A percentile compares a stretch with the other conserved stretches of the same genome.
These are phyloP conservation scores for Endothia cerciana DNA, from an alignment of 2,329 filamentous ascomycete species.

Conservation along the genomic window DNA sequence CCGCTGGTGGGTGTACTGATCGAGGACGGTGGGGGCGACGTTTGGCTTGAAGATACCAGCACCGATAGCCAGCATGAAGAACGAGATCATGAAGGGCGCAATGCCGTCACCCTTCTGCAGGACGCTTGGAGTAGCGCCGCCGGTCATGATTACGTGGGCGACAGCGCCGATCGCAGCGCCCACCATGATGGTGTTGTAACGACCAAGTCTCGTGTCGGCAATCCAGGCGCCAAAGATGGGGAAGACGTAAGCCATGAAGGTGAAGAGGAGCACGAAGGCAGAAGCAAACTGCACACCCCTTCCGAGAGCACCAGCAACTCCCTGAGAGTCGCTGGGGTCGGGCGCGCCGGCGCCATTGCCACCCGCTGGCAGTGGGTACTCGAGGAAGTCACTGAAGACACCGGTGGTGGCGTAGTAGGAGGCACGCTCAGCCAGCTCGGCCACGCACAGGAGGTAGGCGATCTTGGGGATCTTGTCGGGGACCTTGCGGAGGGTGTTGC, in stretches of 20 bases:
- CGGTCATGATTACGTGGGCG: slow-evolving; percentile 67
- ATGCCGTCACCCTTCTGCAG: slow-evolving; percentile 56
- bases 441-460: slow-evolving; percentile 52
- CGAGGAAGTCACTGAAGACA: slow-evolving; percentile 59
- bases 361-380: slow-evolving; percentile 53
- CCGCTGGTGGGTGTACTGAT: slow-evolving; percentile 47
- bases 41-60: slow-evolving; percentile 74
- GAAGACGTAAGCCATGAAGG: slow-evolving; percentile 52
- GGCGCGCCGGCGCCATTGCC: slow-evolving; percentile 41
- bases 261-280: slow-evolving; percentile 50
- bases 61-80: slow-evolving; percentile 69
- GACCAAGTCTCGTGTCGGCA: slow-evolving; percentile 68
- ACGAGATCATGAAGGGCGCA: slow-evolving; percentile 63
- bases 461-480: slow-evolving; percentile 47
- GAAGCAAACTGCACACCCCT: slow-evolving; percentile 53
- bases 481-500: slow-evolving; percentile 48
- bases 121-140: slow-evolving; percentile 63
- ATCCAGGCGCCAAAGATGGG: slow-evolving; percentile 57
- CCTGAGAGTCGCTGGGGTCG: slow-evolving; percentile 37
- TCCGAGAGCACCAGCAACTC: slow-evolving; percentile 55
- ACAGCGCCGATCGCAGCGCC: slow-evolving; percentile 60
- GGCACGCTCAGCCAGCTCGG: slow-evolving; percentile 56
- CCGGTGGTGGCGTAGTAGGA: slow-evolving; percentile 56
- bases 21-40: slow-evolving; percentile 47
- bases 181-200: slow-evolving; percentile 66